Evolutionary conservation across 208 protist species (phyloP), one percentile per base, ranked within the genome.

Genomic region (Leishmania mexicana): DNA sequence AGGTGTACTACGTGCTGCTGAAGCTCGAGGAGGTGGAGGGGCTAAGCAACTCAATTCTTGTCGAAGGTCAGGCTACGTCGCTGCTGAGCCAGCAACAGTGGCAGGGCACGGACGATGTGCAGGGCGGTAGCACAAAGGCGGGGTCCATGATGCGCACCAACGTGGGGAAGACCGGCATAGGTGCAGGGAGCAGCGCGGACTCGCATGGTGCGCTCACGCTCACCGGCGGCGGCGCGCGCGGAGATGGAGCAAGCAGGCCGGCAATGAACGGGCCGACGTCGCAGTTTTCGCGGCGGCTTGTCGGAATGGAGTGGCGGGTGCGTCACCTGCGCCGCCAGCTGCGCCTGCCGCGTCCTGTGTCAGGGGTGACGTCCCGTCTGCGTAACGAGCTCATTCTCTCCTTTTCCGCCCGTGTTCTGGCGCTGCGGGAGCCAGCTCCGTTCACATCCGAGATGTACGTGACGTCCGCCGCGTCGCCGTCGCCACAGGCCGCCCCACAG

Each of bases 331-430:
- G 91, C 40, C 53, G 77, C 7, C 79, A 89, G n/a, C 83, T 95
- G 62, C 78, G 77, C 24, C 85, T 93, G n/a, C 89, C 89, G 1
- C 78, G 89, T 0, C 67, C 80, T 13, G 83, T 91, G 2, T 71
- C 54, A 13, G 85, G 85, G 42, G 88, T 96, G 40, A 80, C 82
- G 40, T 95, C 93, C n/a, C 84, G 90, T 13, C 78, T 96, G 47
- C 93, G 90, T 45, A 96, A 96, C 75, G 91, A 95, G 47, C 77
- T 95, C 24, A 81, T 96, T 35, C 82, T 96, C 8, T 90, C 91
- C 35, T 96, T 96, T 62, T 96, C 93, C 7, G 90, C 90, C 3
- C 91, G 93, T 54, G 90, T 96, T 17, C 79, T 96, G 57, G 88
- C 93, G 24, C 74, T 96, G 74, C 87, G 90, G 35, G 85, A 91